Conservation (phyloP, 768 basidiomycete genomes). For the Dentipellis fragilis region DNA sequence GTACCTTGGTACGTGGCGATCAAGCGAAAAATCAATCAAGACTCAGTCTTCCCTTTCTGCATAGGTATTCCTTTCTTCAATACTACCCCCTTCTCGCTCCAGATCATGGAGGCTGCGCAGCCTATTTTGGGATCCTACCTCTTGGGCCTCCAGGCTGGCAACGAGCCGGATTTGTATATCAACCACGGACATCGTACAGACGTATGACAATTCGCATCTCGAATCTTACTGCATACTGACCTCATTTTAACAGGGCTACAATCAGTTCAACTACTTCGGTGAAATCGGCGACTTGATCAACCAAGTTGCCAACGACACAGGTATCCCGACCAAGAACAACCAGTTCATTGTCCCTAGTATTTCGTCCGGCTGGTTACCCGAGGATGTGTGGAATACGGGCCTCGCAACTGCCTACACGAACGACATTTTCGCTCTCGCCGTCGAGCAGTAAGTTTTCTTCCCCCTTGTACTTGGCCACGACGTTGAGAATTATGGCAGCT, state of each 20-base stretch:
- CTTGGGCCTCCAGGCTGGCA: conserved; percentile 61
- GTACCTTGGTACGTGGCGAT: conserved; percentile 37
- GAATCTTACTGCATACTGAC: background rate
- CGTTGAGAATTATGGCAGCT: conserved; percentile 25
- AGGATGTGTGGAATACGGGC: conserved; percentile 10
- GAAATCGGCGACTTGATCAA: conserved; percentile 15
- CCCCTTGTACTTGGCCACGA: background rate
- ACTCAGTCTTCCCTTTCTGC: background rate
- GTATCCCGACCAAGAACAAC: background rate
- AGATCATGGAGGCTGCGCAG: conserved; percentile 49
- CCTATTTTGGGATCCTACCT: conserved; percentile 54
- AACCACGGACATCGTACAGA: conserved; percentile 6
- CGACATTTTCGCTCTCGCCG: conserved; percentile 6
- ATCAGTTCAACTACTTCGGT: conserved; percentile 22
- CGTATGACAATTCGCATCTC: conserved; percentile 4
- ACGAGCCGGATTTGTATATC: conserved; percentile 72
- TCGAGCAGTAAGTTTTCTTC: conserved; percentile 6
- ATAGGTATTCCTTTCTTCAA: conserved; percentile 60
- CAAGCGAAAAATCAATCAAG: background rate
- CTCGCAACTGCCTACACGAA: conserved; percentile 3
- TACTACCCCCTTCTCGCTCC: conserved; percentile 38
- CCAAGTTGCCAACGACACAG: conserved; percentile 4
- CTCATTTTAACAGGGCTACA: background rate
- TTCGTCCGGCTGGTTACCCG: conserved; percentile 7
- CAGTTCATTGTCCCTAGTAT: conserved; percentile 11